Evolutionary conservation across 2,329 filamentous ascomycete genomes (phyloP), one percentile per base, ranked within the genome.

Genomic region (Microascus cirrosus): DNA sequence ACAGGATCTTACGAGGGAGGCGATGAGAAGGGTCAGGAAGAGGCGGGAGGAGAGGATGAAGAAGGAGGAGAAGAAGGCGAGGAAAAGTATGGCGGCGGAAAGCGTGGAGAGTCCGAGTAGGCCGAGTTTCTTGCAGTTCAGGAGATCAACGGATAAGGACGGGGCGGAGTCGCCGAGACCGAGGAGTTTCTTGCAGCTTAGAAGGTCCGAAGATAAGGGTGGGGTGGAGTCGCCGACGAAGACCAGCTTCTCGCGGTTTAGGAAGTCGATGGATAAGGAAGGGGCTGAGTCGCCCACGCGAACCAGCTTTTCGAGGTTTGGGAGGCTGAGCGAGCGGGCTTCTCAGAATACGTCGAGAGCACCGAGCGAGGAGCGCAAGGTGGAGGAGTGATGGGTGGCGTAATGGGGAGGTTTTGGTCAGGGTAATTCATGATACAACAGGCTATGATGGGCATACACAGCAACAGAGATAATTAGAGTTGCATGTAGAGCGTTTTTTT

Each of bases 1-100:
- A 34, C 90, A 94, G 67, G 83, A 90, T 62, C 70, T 95, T 58
- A 95, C 90, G 55, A 68, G 76, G 35, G 74, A 82, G 58, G 78
- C 79, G 10, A 79, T 79, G 56, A 73, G 76, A 60, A 75, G 77
- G 57, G 70, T 77, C 59, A 71, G 74, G 63, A 77, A 77, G 62
- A 75, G 77, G 65, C 39, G 13, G 15, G n/a, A 72, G 70, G 60
- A 64, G 35, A 20, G n/a, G 54, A 18, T 68, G 54, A 69, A 67
- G 53, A 68, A 45, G 39, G 39, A 45, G n/a, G 39, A 45, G 39
- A 45, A 18, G 39, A 45, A 45, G 18, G n/a, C 15, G 6, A 15
- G 39, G 39, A 15, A n/a, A 18, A 45, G 39, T n/a, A 15, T 45
- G 39, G 39, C 39, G 13, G 15, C 39, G 6, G 39, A 45, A 5